Conservation (phyloP, 192 early-diverging fungal genomes). For the Podila horticola region DNA sequence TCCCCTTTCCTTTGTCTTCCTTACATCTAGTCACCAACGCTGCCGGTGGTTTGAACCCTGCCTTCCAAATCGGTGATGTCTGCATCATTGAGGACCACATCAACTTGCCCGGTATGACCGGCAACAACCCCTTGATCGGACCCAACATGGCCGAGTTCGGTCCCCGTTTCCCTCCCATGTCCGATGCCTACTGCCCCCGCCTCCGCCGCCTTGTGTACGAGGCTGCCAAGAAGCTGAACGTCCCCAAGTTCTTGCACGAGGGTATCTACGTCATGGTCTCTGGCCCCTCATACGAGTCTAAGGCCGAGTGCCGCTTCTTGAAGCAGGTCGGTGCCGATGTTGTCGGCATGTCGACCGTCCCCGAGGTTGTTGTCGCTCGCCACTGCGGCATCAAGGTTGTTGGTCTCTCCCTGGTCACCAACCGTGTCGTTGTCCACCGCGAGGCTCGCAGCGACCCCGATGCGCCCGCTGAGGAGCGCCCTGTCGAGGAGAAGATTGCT, state of each 20-base stretch:
- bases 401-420: slow-evolving; percentile 85
- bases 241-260: slow-evolving; percentile 71
- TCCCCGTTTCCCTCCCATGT: slow-evolving; percentile 87
- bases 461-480: slow-evolving; percentile 36
- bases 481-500: slow-evolving; percentile 56
- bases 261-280: slow-evolving; percentile 85
- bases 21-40: slow-evolving; percentile 84
- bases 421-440: slow-evolving; percentile 59
- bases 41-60: slow-evolving; percentile 80
- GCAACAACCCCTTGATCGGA: slow-evolving; percentile 85
- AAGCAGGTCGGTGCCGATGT: slow-evolving; percentile 77
- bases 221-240: slow-evolving; percentile 61
- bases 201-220: slow-evolving; percentile 78
- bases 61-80: slow-evolving; percentile 87
- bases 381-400: slow-evolving; percentile 86
- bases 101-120: slow-evolving; percentile 78
- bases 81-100: slow-evolving; percentile 84
- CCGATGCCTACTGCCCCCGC: slow-evolving; percentile 84
- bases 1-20: slow-evolving; percentile 1
- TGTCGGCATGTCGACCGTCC: slow-evolving; percentile 91
- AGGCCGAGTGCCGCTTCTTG: slow-evolving; percentile 83
- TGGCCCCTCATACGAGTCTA: slow-evolving; percentile 94
- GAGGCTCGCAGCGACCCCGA: slow-evolving; percentile 59
- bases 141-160: slow-evolving; percentile 86
- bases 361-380: slow-evolving; percentile 88